Conservation (phyloP, 495 filamentous ascomycete species). For the Saxispiralis lemnorum region DNA sequence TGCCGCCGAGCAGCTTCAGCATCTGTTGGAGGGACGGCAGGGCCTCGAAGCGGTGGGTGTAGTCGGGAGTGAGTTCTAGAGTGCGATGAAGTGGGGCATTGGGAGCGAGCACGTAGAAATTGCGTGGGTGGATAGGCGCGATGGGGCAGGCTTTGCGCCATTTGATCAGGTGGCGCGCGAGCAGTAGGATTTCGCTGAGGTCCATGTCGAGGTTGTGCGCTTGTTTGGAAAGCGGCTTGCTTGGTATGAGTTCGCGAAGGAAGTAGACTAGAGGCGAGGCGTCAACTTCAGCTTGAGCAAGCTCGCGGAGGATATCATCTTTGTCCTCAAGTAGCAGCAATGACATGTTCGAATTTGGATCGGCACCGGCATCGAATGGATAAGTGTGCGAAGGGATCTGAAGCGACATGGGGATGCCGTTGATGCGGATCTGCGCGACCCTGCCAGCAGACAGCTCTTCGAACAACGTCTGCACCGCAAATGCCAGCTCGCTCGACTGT, state of each 20-base stretch:
- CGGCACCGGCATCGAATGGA: conserved; percentile 45
- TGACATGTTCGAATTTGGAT: conserved; percentile 68
- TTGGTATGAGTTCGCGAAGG: conserved; percentile 66
- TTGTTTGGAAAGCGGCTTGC: conserved; percentile 47
- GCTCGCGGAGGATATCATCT: conserved; percentile 61
- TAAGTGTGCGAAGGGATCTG: conserved; percentile 70
- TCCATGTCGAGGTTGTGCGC: conserved; percentile 54
- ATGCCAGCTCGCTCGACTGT: conserved; percentile 13
- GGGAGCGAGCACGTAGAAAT: conserved; percentile 85
- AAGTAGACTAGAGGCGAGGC: conserved; percentile 63
- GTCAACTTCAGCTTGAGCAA: conserved; percentile 64
- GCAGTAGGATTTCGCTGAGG: conserved; percentile 59
- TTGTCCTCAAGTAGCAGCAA: conserved; percentile 72
- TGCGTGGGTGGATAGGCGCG: conserved; percentile 70
- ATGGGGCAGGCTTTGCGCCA: conserved; percentile 87
- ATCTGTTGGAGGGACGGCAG: conserved; percentile 70
- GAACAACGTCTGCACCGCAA: conserved; percentile 9
- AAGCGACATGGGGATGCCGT: conserved; percentile 28
- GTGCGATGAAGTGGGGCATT: conserved; percentile 70
- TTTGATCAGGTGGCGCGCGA: conserved; percentile 82
- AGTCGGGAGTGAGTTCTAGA: conserved; percentile 50
- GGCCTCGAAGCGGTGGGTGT: conserved; percentile 58
- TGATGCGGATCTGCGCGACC: conserved; percentile 10
- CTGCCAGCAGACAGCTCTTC: conserved; percentile 3
- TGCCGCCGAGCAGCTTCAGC: conserved; percentile 55